Evolutionary conservation across 768 basidiomycete species (phyloP), one percentile per base, ranked within the genome.

Genomic region (Pisolithus microcarpus): DNA sequence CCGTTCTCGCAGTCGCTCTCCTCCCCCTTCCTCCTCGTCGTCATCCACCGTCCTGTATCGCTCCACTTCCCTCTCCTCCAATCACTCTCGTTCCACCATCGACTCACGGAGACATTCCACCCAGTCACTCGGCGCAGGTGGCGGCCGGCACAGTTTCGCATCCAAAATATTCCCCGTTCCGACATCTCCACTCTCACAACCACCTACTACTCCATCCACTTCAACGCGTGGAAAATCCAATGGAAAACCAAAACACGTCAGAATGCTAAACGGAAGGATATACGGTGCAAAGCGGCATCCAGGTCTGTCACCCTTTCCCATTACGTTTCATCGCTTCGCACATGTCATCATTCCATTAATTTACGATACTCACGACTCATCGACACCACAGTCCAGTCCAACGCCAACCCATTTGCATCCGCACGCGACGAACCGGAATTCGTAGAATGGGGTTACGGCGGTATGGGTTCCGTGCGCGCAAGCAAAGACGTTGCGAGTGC

Each of bases 361-460:
- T 23, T 30, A 30, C 9, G 30, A 30, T 30, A n/a, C 28, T 23
- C 21, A 23, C 21, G 21, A 23, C 21, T 23, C 21, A 4, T 23
- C 21, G 1, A 18, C 51, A 4, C 21, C 28, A 18, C 34, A 58
- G 61, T 61, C 45, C 67, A 70, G 34, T 62, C 61, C 10, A 69
- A 69, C 46, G 66, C 69, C 5, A 82, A 87, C 59, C 81, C 76
- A 0, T 87, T 87, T 56, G 83, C 78, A 6, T 82, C 74, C 52
- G 81, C 73, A 13, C 73, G 74, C 5, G 81, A 82, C 26, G 78
- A 82, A 0, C 85, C 86, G 30, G 85, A 85, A 62, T 94, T 94
- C 58, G 88, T 91, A 15, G 91, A 94, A 66, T 94, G 91, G 91
- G 91, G 91, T 0, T 88, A 86, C 52, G 87, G 87, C 30, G 87